Evolutionary conservation across 108 stramenopile species (phyloP).

Genomic region (Bacterosira constricta): DNA sequence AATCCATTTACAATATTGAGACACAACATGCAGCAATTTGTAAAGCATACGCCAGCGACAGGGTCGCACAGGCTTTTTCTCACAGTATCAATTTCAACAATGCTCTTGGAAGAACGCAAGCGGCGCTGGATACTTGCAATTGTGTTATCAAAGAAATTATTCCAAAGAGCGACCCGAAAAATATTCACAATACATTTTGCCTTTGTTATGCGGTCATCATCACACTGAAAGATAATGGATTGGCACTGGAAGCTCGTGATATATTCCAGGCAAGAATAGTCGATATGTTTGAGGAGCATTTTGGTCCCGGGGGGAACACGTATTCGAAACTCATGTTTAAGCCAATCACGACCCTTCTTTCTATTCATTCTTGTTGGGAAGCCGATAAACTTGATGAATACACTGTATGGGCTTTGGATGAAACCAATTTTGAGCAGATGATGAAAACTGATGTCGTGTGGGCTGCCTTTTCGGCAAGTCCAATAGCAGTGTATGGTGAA

Average conservation of each 20-base stretch:
- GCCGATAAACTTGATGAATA: constrained; percentile 47
- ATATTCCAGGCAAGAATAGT: constrained; percentile 46
- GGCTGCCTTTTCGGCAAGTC: constrained; percentile 34
- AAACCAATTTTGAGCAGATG: constrained; percentile 32
- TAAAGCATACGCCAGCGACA: constrained; percentile 63
- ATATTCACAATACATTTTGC: constrained; percentile 61
- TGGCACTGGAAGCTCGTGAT: constrained; percentile 45
- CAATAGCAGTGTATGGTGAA: constrained; percentile 30
- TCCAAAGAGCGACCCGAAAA: constrained; percentile 60
- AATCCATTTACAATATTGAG: constrained; percentile 57
- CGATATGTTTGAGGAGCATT: constrained; percentile 48
- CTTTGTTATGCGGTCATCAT: constrained; percentile 56
- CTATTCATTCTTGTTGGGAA: constrained; percentile 41
- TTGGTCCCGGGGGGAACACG: constrained; percentile 52
- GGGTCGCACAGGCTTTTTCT: constrained; percentile 57
- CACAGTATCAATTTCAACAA: constrained; percentile 52
- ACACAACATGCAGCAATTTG: constrained; percentile 56
- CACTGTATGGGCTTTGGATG: constrained; percentile 57
- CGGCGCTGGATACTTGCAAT: constrained; percentile 51
- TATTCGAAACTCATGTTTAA: constrained; percentile 54
- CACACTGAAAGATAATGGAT: constrained; percentile 59
- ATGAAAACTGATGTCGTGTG: constrained; percentile 20
- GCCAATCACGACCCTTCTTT: constrained; percentile 59
- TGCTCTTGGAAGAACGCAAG: constrained; percentile 39
- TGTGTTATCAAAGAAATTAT: constrained; percentile 55